Evolutionary conservation across 1,284 basidiomycete species (phyloP).

Genomic region (Malassezia restricta): DNA sequence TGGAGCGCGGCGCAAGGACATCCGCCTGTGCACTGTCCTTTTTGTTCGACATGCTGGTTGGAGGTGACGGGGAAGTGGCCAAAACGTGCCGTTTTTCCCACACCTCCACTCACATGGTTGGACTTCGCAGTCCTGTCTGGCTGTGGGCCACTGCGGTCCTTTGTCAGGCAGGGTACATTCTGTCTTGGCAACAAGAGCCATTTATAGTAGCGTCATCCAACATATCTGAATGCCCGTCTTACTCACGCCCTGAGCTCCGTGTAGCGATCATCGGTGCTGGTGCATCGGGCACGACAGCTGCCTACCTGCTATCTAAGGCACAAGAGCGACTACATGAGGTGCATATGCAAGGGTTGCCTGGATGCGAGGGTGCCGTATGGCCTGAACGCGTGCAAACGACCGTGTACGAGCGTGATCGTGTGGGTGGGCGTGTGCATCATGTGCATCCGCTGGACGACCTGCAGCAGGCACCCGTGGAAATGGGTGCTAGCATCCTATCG

Average conservation of each 20-base stretch:
- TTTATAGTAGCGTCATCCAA: neutral
- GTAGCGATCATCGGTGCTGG: slow-evolving; percentile 80
- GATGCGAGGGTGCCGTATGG: neutral
- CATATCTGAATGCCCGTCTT: slow-evolving; percentile 1
- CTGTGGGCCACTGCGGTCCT: too few species aligned
- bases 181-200: too few species aligned
- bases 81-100: too few species aligned
- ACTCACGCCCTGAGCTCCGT: slow-evolving; percentile 7
- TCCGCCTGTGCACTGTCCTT: neutral
- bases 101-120: too few species aligned
- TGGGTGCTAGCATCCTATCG: slow-evolving; percentile 83
- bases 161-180: too few species aligned
- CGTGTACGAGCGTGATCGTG: slow-evolving; percentile 64
- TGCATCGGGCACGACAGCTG: slow-evolving; percentile 70
- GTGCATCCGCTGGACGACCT: slow-evolving; percentile 65
- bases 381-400: slow-evolving; percentile 56
- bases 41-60: neutral
- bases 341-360: neutral
- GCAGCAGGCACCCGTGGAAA: slow-evolving; percentile 53
- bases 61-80: neutral
- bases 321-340: slow-evolving; percentile 32
- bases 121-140: too few species aligned
- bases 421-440: slow-evolving; percentile 70
- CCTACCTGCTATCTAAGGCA: slow-evolving; percentile 64
- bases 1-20: slow-evolving; percentile 50